A percentile compares a stretch with the other conserved stretches of the same genome.
phyloP scores from a whole-genome alignment of 805 yeast genomes.

The Nakazawaea sp. region DNA sequence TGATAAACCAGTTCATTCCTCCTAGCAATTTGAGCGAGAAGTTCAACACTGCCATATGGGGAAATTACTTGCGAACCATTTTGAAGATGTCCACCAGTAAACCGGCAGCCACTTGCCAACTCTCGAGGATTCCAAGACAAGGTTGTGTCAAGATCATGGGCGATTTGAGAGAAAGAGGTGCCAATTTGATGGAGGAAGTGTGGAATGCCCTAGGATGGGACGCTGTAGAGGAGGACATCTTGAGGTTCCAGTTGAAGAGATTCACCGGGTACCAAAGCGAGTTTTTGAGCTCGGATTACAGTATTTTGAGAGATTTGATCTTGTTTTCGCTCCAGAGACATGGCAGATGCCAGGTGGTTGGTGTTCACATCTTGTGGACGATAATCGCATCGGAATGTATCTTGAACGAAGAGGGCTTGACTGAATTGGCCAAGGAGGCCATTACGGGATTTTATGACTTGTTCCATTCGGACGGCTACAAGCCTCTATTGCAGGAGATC shows the following conservation, averaged over 20 bases:
- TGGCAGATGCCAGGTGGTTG: constrained; percentile 49
- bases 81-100: constrained; percentile 57
- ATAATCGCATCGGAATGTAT: constrained; percentile 62
- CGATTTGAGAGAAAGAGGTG: constrained; percentile 53
- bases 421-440: constrained; percentile 58
- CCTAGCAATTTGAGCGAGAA: constrained; percentile 37
- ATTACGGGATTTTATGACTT: constrained; percentile 58
- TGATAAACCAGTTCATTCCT: constrained; percentile 48
- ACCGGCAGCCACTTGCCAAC: constrained; percentile 62
- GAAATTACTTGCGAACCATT: constrained; percentile 50
- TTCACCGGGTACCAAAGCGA: constrained; percentile 70
- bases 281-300: constrained; percentile 49
- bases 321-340: constrained; percentile 65
- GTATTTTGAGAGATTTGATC: constrained; percentile 57
- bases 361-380: constrained; percentile 66
- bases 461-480: constrained; percentile 49
- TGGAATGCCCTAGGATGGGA: constrained; percentile 76
- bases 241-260: constrained; percentile 50
- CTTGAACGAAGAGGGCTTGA: constrained; percentile 42
- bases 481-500: constrained; percentile 52
- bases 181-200: constrained; percentile 45
- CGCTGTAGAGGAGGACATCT: constrained; percentile 43
- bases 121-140: constrained; percentile 65
- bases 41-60: constrained; percentile 63
- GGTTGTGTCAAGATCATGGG: constrained; percentile 62